phyloP scores from a whole-genome alignment of 805 yeast genomes.

The Zygosaccharomyces rouxii region DNA sequence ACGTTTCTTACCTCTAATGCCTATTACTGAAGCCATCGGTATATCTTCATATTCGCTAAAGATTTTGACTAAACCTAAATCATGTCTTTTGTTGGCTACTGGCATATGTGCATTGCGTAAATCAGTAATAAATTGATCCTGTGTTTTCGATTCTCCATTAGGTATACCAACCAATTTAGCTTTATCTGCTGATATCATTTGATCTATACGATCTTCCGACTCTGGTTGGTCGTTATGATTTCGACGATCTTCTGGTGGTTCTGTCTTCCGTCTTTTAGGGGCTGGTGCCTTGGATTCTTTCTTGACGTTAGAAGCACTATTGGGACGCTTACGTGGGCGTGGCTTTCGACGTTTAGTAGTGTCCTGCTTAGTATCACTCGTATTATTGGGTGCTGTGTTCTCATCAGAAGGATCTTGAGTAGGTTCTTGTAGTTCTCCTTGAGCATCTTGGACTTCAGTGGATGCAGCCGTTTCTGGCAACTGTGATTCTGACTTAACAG shows the following conservation, averaged over 20 bases:
- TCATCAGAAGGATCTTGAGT: neutral
- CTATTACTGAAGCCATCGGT: constrained; percentile 34
- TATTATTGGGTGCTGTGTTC: neutral
- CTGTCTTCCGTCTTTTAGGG: neutral
- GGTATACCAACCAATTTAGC: constrained; percentile 12
- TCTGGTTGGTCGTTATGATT: constrained; percentile 4
- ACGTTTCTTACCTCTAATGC: constrained; percentile 36
- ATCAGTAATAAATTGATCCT: constrained; percentile 23
- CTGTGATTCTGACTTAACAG: neutral
- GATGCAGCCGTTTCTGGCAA: neutral
- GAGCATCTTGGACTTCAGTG: neutral
- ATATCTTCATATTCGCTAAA: constrained; percentile 36
- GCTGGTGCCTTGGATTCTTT: neutral
- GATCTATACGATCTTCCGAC: constrained; percentile 12
- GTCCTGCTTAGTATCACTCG: neutral
- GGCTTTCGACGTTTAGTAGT: neutral
- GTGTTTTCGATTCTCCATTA: constrained; percentile 16
- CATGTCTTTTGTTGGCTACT: constrained; percentile 24
- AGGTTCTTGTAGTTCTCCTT: neutral
- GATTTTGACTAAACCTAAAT: constrained; percentile 31
- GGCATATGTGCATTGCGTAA: constrained; percentile 23
- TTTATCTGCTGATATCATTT: constrained; percentile 15
- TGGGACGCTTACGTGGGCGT: constrained; percentile 3
- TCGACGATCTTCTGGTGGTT: constrained; percentile 3
- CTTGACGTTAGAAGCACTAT: neutral